phyloP scores from a whole-genome alignment of 2,329 filamentous ascomycete genomes.

The Diaporthe citrichinensis region DNA sequence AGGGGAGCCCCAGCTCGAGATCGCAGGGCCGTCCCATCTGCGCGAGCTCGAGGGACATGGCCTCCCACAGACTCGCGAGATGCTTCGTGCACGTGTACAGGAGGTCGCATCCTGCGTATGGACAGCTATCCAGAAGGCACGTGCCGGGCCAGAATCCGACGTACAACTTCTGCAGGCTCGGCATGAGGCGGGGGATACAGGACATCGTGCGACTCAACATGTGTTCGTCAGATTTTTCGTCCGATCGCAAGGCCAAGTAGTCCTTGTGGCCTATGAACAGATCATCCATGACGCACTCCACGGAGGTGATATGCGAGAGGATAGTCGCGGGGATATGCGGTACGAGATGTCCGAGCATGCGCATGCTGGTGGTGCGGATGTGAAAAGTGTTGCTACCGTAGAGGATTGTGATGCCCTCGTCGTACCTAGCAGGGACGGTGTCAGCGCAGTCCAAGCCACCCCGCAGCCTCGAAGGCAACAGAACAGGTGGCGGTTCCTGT shows the following conservation, averaged over 20 bases:
- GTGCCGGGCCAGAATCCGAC: background rate
- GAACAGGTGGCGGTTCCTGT: background rate
- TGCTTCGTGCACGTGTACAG: background rate
- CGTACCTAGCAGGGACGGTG: background rate
- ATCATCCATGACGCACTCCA: background rate
- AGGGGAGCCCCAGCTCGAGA: background rate
- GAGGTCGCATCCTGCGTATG: background rate
- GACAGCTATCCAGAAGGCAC: background rate
- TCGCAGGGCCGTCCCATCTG: background rate
- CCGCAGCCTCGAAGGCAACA: background rate
- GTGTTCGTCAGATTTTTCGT: background rate
- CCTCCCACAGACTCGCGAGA: background rate
- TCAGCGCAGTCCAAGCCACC: background rate
- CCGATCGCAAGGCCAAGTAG: background rate
- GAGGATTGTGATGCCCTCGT: background rate
- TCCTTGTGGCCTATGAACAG: background rate
- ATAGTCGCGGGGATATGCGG: background rate
- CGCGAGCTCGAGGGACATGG: background rate
- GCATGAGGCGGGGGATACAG: background rate
- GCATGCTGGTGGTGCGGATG: background rate
- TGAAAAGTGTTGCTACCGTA: background rate
- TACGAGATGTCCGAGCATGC: background rate
- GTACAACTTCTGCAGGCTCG: background rate
- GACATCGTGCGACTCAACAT: background rate
- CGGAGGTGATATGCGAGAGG: background rate